Base-by-base conservation (phyloP, 192 early-diverging fungal species). In the Coemansia sp. region DNA sequence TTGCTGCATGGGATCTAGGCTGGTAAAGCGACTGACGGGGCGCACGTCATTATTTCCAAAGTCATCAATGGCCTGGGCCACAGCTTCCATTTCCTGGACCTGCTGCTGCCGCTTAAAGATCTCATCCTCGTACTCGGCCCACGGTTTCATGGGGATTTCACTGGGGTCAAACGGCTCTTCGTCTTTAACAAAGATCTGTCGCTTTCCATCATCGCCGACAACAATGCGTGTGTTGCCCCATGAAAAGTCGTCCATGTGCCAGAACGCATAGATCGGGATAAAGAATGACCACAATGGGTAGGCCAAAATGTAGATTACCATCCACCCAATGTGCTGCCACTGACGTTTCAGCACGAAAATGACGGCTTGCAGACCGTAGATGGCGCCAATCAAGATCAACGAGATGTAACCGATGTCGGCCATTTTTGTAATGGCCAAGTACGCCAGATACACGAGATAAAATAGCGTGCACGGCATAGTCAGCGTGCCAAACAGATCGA, bases 241-340 rank as follows among this genome's bases (percentile, higher is more conserved):
- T 3, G 92, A 93, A 70, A 98, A 98, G 69, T 98, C 95, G 66
- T 98, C 95, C 86, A 96, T 94, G 81, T 98, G 94, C 95, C 94
- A 96, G 87, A 98, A 97, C 1, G 95, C 85, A 67, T 98, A 98
- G 43, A 98, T 66, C 0, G 96, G 96, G 48, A 98, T 87, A 70
- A 92, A 90, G 65, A 93, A 92, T 12, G 89, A 91, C 69, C 92
- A 98, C n/a, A 97, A 70, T 8, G 96, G 95, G 48, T 94, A 91
- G 5, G 91, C 92, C 1, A 96, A 70, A 14, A 98, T 83, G 73
- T 98, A 98, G 49, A 92, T 89, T 38, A 89, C 67, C 90, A 92
- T 92, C 90, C 90, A 90, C 2, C 89, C 89, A 58, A 91, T 84
- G 50, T 91, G 87, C 58, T 89, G 88, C 88, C 88, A 89, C 69